Base-by-base conservation (phyloP, 176 grass and related monocot genomes). In the Carex parvula region DNA sequence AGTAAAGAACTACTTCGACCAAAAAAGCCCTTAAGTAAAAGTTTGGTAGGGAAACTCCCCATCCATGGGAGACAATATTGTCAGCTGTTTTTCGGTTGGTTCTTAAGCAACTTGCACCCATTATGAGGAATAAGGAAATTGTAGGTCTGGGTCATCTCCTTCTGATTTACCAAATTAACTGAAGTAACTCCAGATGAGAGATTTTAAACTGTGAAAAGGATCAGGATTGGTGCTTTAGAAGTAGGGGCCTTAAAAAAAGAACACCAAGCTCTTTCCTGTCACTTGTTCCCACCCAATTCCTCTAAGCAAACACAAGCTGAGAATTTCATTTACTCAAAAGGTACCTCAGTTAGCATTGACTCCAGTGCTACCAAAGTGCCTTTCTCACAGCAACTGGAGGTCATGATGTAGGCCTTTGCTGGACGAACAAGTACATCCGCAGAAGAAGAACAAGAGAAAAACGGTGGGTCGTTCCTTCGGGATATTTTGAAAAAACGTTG, bases 401-500 rank as follows among this genome's bases (percentile, higher is more conserved):
- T 93, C 89, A 99, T 95, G 81, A 93, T 99, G 84, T 99, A 99
- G 54, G 96, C 96, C 89, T 99, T 99, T 48, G 93, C 83, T 59
- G 96, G 93, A 58, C 83, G 75, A 61, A 99, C 96, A 30, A 99
- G 92, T 90, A 84, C 86, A 84, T 99, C 96, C 60, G 91, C 93
- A 33, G 91, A 88, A 80, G 92, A 99, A 85, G 96, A 95, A 82
- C 96, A 99, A 88, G 96, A 95, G 59, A 99, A 99, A 57, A 89
- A 99, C 64, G 93, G 96, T 50, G 93, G 96, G 60, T 95, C 93
- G 39, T 86, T 99, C 85, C 83, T 85, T 75, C 96, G 89, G 76
- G 96, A 95, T 83, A 95, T 91, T 88, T 99, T 99, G 87, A 99
- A 99, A 54, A 99, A 86, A 87, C 96, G 95, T 87, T 95, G 96